A percentile compares a stretch with the other conserved stretches of the same genome.
These are phyloP conservation scores for Hysterangium stoloniferum DNA, from an alignment of 768 basidiomycete genomes.

Conservation along the genomic window DNA sequence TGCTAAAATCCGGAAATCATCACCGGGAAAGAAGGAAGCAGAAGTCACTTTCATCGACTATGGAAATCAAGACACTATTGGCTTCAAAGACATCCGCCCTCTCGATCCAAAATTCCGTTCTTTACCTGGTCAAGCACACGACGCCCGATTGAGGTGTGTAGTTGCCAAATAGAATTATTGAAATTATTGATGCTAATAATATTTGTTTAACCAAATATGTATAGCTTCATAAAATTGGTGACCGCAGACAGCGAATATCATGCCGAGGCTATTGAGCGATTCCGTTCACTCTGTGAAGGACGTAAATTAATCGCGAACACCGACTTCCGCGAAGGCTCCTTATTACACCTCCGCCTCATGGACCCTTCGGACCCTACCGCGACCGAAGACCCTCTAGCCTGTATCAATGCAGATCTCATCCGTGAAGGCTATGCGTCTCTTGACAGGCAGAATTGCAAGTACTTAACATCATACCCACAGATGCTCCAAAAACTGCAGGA, in stretches of 20 bases:
- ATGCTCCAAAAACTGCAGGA: conserved; percentile 58
- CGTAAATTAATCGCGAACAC: conserved; percentile 95
- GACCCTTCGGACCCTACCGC: conserved; percentile 73
- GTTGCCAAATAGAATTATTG: not conserved
- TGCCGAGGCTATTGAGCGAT: conserved; percentile 75
- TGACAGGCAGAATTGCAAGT: conserved; percentile 71
- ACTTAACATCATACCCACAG: conserved; percentile 61
- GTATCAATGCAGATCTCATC: conserved; percentile 84
- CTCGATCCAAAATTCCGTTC: conserved; percentile 86
- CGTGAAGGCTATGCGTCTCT: conserved; percentile 80
- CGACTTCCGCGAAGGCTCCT: conserved; percentile 71
- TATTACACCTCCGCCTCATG: conserved; percentile 86
- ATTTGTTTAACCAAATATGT: not conserved
- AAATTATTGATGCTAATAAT: conserved; percentile 4
- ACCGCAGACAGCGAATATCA: conserved; percentile 82
- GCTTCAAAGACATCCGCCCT: conserved; percentile 79
- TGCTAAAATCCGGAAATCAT: conserved; percentile 81
- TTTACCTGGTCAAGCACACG: conserved; percentile 88
- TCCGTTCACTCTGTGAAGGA: conserved; percentile 82
- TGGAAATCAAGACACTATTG: conserved; percentile 86
- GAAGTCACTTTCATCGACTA: conserved; percentile 94
- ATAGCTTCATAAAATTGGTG: conserved; percentile 80
- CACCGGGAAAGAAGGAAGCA: conserved; percentile 85
- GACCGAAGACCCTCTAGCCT: conserved; percentile 60
- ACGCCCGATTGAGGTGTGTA: conserved; percentile 79